phyloP scores from a whole-genome alignment of 2,329 filamentous ascomycete species.

The Cryphonectria nitschkei region DNA sequence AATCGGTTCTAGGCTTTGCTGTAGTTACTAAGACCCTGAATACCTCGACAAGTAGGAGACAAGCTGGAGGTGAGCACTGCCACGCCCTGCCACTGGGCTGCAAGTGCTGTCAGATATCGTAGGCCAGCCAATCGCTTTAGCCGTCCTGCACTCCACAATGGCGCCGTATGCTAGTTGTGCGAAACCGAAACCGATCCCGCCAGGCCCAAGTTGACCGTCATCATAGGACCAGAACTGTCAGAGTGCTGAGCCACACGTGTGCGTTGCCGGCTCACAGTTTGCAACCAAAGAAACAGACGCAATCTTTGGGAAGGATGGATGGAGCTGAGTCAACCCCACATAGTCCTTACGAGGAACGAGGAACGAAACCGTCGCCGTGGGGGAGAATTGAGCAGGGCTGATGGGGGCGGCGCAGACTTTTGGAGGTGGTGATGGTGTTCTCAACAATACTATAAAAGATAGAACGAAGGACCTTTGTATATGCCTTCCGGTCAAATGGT shows the following conservation, averaged over 20 bases:
- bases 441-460: neutral
- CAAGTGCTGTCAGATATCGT: neutral
- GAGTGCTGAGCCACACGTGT: slow-evolving; percentile 9
- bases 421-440: neutral
- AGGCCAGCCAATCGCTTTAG: neutral
- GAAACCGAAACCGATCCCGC: slow-evolving; percentile 26
- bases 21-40: neutral
- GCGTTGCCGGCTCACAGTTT: neutral
- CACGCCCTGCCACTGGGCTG: too few species aligned
- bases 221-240: neutral
- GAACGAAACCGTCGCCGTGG: neutral
- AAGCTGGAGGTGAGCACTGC: neutral
- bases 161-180: neutral
- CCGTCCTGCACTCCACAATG: neutral
- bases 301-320: neutral
- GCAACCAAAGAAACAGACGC: neutral
- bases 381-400: neutral
- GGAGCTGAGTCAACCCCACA: neutral
- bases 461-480: neutral
- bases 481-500: neutral
- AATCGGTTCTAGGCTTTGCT: neutral
- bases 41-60: neutral
- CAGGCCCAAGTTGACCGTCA: neutral
- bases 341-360: neutral
- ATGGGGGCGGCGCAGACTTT: neutral